Conservation (phyloP, 768 basidiomycete genomes). For the Auriscalpium microsporum region DNA sequence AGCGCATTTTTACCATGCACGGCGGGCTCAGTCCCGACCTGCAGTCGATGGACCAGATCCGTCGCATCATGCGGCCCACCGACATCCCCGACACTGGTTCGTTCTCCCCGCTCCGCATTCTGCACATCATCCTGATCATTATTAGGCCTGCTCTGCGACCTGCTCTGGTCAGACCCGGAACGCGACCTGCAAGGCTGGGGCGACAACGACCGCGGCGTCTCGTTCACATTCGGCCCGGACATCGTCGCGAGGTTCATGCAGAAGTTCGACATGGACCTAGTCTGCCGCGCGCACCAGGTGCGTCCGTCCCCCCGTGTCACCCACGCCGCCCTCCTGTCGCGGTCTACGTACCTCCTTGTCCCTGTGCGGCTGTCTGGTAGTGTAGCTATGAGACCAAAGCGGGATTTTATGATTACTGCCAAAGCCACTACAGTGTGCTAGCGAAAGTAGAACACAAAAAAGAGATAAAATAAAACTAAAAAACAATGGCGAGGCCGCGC, state of each 20-base stretch:
- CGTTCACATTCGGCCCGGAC: slow-evolving; percentile 97
- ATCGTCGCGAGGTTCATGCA: slow-evolving; percentile 97
- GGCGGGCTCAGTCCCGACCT: slow-evolving; percentile 95
- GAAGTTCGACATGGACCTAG: slow-evolving; percentile 99
- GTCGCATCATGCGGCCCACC: slow-evolving; percentile 96
- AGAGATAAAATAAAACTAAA: too few species aligned
- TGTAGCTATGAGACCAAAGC: too few species aligned
- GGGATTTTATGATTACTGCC: too few species aligned
- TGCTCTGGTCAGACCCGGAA: slow-evolving; percentile 98
- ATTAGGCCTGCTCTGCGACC: slow-evolving; percentile 85
- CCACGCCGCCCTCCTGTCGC: background rate
- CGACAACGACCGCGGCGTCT: slow-evolving; percentile 98
- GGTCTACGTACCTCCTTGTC: too few species aligned
- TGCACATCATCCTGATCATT: background rate
- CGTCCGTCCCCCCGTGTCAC: slow-evolving; percentile 21
- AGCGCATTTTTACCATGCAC: slow-evolving; percentile 99
- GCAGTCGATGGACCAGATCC: slow-evolving; percentile 99
- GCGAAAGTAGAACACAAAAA: too few species aligned
- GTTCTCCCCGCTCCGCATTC: slow-evolving; percentile 16
- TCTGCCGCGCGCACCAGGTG: slow-evolving; percentile 97
- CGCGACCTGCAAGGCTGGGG: slow-evolving; percentile 99
- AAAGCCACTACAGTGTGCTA: too few species aligned
- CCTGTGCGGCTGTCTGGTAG: too few species aligned
- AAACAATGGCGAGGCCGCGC: too few species aligned
- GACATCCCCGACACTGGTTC: slow-evolving; percentile 97